Conservation (phyloP, 805 yeast species). For the Starmerella geochares region DNA sequence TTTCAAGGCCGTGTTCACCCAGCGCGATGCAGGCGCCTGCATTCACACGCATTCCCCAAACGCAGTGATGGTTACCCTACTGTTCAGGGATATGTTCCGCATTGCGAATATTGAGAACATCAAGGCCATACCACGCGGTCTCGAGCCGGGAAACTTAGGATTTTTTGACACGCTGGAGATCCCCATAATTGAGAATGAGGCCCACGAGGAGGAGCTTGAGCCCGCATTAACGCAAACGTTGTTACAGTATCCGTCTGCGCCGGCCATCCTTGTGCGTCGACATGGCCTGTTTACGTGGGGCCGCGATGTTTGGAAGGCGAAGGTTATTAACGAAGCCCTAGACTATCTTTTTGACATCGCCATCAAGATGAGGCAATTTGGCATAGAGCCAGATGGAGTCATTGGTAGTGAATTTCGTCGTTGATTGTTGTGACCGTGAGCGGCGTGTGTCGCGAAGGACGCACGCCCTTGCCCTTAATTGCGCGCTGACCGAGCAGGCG, state of each 20-base stretch:
- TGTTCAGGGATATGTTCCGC: constrained; percentile 44
- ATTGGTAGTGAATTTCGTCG: constrained; percentile 7
- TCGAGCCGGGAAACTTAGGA: constrained; percentile 57
- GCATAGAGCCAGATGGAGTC: constrained; percentile 33
- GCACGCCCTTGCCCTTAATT: constrained; percentile 11
- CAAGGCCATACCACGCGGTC: constrained; percentile 72
- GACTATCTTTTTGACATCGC: constrained; percentile 82
- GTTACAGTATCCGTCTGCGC: constrained; percentile 58
- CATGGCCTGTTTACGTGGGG: constrained; percentile 99
- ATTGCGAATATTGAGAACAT: constrained; percentile 82
- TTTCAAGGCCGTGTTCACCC: constrained; percentile 58
- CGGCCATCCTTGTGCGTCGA: constrained; percentile 82
- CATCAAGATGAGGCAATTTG: constrained; percentile 64
- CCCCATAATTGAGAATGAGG: constrained; percentile 85
- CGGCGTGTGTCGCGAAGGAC: not conserved
- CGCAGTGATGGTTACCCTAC: constrained; percentile 69
- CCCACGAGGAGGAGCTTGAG: constrained; percentile 75
- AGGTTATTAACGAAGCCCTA: constrained; percentile 83
- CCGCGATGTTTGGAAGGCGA: constrained; percentile 81
- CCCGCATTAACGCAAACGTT: constrained; percentile 52
- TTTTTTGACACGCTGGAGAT: constrained; percentile 66
- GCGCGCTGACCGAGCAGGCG: constrained; percentile 5
- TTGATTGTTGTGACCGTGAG: not conserved
- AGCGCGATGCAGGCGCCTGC: constrained; percentile 77
- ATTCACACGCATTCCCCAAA: constrained; percentile 89